Conservation (phyloP, 2,329 filamentous ascomycete genomes). For the Neofusicoccum kwambonambiense region DNA sequence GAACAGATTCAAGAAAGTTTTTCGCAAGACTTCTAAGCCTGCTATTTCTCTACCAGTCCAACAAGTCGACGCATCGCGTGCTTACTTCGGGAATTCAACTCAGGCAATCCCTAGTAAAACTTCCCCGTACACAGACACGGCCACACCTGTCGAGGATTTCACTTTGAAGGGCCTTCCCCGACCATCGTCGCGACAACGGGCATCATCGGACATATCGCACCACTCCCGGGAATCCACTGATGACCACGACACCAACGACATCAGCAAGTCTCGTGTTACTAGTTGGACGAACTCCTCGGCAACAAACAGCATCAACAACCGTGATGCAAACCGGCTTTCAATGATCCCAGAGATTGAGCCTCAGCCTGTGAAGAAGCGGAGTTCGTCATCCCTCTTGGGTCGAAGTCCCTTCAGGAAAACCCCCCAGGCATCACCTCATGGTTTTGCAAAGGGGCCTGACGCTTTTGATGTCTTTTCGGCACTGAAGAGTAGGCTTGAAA, state of each 20-base stretch:
- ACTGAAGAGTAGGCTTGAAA: conserved; percentile 57
- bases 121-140: background rate
- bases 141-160: background rate
- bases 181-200: background rate
- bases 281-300: conserved; percentile 69
- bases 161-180: background rate
- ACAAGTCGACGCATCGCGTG: conserved; percentile 50
- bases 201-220: background rate
- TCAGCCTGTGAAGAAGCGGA: conserved; percentile 23
- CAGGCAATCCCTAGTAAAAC: background rate
- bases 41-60: conserved; percentile 47
- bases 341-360: conserved; percentile 56
- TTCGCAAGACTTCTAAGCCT: conserved; percentile 43
- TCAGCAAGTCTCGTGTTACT: conserved; percentile 65
- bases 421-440: conserved; percentile 21
- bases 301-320: conserved; percentile 53
- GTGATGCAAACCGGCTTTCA: conserved; percentile 59
- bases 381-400: conserved; percentile 31
- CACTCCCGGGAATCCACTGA: conserved; percentile 16
- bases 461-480: conserved; percentile 56
- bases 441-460: conserved; percentile 19
- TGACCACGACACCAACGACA: conserved; percentile 30
- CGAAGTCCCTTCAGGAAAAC: conserved; percentile 21
- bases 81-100: conserved; percentile 34
- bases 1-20: conserved; percentile 60